phyloP scores from a whole-genome alignment of 768 basidiomycete genomes.

The Tylopilus balloui region DNA sequence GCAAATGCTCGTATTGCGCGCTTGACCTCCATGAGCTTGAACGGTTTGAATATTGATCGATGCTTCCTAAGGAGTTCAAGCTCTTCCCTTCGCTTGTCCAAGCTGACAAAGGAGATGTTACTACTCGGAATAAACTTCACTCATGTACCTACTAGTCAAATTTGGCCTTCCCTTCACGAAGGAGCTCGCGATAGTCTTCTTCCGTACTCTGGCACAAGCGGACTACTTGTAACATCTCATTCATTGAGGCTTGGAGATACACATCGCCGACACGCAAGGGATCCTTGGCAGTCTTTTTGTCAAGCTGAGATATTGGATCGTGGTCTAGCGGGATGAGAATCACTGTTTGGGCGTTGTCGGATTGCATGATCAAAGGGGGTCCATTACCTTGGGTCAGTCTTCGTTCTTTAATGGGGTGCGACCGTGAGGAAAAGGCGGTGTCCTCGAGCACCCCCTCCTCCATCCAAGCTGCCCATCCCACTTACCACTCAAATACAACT shows the following conservation, averaged over 20 bases:
- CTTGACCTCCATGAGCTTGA: background rate
- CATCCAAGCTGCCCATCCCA: no score
- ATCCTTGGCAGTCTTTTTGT: background rate
- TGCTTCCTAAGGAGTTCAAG: background rate
- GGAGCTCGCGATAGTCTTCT: background rate
- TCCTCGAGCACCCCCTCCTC: background rate
- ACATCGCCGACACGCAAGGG: conserved; percentile 1
- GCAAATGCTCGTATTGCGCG: background rate
- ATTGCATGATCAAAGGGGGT: conserved; percentile 7
- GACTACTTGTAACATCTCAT: conserved; percentile 8
- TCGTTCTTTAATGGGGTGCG: background rate
- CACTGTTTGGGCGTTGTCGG: background rate
- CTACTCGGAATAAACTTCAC: background rate
- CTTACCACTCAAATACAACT: background rate
- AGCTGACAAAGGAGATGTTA: background rate
- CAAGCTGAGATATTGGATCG: conserved; percentile 1
- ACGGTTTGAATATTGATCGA: background rate
- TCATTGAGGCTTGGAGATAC: conserved; percentile 1
- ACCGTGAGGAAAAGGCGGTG: conserved; percentile 1
- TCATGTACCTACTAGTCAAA: conserved; percentile 1
- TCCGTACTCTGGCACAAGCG: background rate
- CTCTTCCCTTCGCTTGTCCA: background rate
- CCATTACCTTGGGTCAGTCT: background rate
- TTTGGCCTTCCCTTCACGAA: background rate
- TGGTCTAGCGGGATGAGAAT: conserved; percentile 3